Evolutionary conservation across 2,329 filamentous ascomycete genomes (phyloP).

Genomic region (Fusarium tupiense): DNA sequence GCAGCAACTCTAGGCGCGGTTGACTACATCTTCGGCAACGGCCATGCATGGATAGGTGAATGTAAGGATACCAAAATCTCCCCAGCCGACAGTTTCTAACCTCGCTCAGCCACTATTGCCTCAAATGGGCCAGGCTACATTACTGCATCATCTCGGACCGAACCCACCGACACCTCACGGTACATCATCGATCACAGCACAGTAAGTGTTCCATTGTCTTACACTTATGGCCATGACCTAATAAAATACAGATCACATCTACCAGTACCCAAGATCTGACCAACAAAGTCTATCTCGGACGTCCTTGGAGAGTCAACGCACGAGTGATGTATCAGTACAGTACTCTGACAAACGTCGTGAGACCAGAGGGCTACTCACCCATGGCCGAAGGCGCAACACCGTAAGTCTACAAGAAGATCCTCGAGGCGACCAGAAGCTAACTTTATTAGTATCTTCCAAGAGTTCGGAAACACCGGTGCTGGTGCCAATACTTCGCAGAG

Average conservation of each 20-base stretch:
- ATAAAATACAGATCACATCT: fast-evolving
- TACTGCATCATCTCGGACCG: background rate
- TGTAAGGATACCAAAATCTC: background rate
- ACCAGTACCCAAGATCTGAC: fast-evolving
- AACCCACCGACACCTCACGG: background rate
- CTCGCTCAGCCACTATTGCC: background rate
- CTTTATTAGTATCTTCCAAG: background rate
- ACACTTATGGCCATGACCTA: fast-evolving
- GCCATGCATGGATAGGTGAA: background rate
- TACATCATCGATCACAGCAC: background rate
- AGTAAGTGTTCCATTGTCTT: background rate
- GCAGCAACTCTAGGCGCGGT: fast-evolving
- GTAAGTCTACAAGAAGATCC: background rate
- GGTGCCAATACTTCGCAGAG: background rate
- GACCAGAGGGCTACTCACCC: background rate
- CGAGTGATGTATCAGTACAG: background rate
- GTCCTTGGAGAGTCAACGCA: background rate
- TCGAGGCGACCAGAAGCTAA: background rate
- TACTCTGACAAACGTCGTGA: background rate
- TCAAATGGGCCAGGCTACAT: background rate
- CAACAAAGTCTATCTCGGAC: background rate
- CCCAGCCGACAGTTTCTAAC: fast-evolving
- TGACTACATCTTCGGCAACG: background rate
- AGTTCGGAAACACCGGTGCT: background rate
- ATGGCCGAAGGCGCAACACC: background rate